phyloP scores from a whole-genome alignment of 495 filamentous ascomycete genomes.

The Pseudotulostoma volvatum region DNA sequence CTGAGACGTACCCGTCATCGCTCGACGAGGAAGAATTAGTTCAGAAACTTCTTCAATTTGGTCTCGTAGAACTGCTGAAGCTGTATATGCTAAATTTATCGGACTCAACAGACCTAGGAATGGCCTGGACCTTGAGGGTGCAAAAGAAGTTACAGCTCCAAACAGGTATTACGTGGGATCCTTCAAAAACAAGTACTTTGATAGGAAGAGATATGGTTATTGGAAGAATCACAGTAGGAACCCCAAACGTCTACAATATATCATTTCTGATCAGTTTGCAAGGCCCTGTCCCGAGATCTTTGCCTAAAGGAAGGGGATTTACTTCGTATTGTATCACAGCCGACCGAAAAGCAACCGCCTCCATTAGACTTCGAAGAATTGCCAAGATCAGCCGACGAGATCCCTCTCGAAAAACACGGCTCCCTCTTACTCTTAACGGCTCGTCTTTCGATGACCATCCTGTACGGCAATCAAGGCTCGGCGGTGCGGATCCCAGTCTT shows the following conservation, averaged over 20 bases:
- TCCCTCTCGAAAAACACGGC: constrained; percentile 59
- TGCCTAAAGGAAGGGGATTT: constrained; percentile 39
- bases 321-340: constrained; percentile 22
- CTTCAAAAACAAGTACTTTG: constrained; percentile 41
- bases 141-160: constrained; percentile 55
- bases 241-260: not conserved
- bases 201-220: constrained; percentile 52
- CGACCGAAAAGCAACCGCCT: constrained; percentile 20
- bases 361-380: constrained; percentile 25
- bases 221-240: constrained; percentile 57
- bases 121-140: constrained; percentile 62
- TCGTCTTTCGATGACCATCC: constrained; percentile 25
- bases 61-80: constrained; percentile 71
- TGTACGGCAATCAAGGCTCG: constrained; percentile 19
- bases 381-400: constrained; percentile 38
- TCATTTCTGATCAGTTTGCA: not conserved
- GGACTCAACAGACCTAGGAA: constrained; percentile 42
- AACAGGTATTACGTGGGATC: constrained; percentile 35
- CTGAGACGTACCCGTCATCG: constrained; percentile 37
- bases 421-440: constrained; percentile 43
- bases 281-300: constrained; percentile 62
- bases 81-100: constrained; percentile 47
- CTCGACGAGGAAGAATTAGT: constrained; percentile 40
- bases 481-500: constrained; percentile 36
- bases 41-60: constrained; percentile 67